Evolutionary conservation across 768 basidiomycete genomes (phyloP).

Genomic region (Leccinum arenicola): DNA sequence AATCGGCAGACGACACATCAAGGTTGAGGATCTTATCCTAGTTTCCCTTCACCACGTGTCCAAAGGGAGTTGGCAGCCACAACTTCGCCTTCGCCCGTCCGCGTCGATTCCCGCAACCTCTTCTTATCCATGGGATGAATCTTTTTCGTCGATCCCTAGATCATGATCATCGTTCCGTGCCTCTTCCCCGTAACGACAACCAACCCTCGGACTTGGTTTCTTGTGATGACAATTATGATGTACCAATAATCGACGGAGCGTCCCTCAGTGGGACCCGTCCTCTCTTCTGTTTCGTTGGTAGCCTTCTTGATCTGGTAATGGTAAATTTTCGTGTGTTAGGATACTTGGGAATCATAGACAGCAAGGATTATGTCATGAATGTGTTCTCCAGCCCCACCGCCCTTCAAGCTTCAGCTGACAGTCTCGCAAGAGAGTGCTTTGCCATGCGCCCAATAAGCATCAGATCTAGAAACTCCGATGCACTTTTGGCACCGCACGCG

Average conservation of each 20-base stretch:
- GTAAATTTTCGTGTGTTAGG: not conserved
- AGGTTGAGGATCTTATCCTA: slow-evolving; percentile 63
- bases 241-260: not conserved
- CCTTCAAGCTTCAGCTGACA: not conserved
- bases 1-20: slow-evolving; percentile 57
- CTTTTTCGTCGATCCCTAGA: not conserved
- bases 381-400: not conserved
- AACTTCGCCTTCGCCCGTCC: slow-evolving; percentile 48
- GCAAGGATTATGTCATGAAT: not conserved
- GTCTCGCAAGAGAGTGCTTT: not conserved
- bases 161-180: not conserved
- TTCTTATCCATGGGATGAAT: slow-evolving; percentile 3
- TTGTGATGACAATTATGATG: not conserved
- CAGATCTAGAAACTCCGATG: not conserved
- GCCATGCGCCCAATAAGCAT: not conserved
- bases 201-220: not conserved
- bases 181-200: not conserved
- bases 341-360: not conserved
- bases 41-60: slow-evolving; percentile 83
- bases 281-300: not conserved
- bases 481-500: not conserved
- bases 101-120: not conserved
- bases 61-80: slow-evolving; percentile 81
- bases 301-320: not conserved
- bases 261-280: not conserved